Evolutionary conservation across 306 rosid genomes (phyloP), one percentile per base, ranked within the genome.

Genomic region (Vicia faba): DNA sequence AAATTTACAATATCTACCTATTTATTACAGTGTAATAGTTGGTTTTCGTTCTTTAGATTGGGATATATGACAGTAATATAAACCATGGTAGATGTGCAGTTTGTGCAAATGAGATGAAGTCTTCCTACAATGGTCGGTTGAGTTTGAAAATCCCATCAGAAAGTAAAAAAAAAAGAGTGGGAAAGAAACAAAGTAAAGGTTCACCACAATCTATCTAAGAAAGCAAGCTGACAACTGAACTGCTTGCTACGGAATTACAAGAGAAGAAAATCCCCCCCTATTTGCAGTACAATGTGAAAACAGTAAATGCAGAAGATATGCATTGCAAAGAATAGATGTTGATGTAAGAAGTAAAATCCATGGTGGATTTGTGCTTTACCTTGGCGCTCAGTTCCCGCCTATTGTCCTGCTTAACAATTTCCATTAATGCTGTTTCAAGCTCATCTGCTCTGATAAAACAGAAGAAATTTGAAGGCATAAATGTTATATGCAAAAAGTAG

Each of bases 341-440:
- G 20, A 57, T 54, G 39, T 54, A 36, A 20, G 29, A 39, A 71
- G 51, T 38, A 59, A 55, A 51, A 36, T 50, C 39, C 18, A 28
- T 64, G 56, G 41, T 12, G 43, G 31, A 51, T 39, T 68, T 62
- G 61, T 44, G 61, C 57, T 70, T 60, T 84, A 95, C 99, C 97
- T 79, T 90, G 68, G 99, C 99, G 72, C 96, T 88, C 82, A 95
- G 79, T 63, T 95, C 84, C 72, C 96, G 89, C 72, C 96, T 85
- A 79, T 95, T 95, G 77, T 95, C 99, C 78, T 85, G 91, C 95
- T 82, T 78, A 66, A 91, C 99, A 89, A 91, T 95, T 82, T 95
- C 99, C 97, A 95, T 95, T 62, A 95, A 73, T 31, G 99, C 99
- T 53, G 96, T 88, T 82, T 95, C 99, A 78, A 95, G 84, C 80